A percentile compares a stretch with the other conserved stretches of the same genome.
phyloP scores from a whole-genome alignment of 2,329 filamentous ascomycete genomes.

The Venturia oleaginea region DNA sequence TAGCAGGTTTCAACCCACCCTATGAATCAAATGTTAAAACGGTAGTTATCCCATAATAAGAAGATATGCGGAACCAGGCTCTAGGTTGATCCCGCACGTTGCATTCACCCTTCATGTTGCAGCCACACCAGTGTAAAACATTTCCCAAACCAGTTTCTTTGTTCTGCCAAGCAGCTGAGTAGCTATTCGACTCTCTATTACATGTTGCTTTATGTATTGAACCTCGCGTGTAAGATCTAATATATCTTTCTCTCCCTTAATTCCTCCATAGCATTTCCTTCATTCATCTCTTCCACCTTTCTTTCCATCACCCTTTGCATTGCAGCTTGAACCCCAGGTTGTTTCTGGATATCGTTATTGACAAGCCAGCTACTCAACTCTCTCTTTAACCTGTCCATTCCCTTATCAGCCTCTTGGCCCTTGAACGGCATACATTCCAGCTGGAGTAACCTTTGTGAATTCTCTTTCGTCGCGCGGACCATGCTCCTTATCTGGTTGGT shows the following conservation, averaged over 20 bases:
- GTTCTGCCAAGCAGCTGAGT: neutral
- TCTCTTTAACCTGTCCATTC: conserved; percentile 46
- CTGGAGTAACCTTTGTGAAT: conserved; percentile 61
- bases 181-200: neutral
- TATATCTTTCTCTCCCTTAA: neutral
- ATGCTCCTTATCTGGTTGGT: neutral
- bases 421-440: conserved; percentile 75
- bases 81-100: neutral
- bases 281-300: neutral
- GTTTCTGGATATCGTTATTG: conserved; percentile 70
- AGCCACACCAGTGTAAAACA: neutral
- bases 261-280: neutral
- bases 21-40: too few species aligned
- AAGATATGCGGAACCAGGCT: too few species aligned
- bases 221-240: neutral
- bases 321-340: conserved; percentile 75
- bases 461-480: conserved; percentile 50
- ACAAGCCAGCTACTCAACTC: conserved; percentile 82
- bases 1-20: too few species aligned
- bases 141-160: neutral
- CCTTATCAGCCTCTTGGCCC: conserved; percentile 57
- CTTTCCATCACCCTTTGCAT: conserved; percentile 59
- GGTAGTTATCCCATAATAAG: too few species aligned
- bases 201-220: neutral
- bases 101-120: neutral